These are phyloP conservation scores for Medicago arabica DNA, from an alignment of 306 rosid genomes.

Conservation along the genomic window DNA sequence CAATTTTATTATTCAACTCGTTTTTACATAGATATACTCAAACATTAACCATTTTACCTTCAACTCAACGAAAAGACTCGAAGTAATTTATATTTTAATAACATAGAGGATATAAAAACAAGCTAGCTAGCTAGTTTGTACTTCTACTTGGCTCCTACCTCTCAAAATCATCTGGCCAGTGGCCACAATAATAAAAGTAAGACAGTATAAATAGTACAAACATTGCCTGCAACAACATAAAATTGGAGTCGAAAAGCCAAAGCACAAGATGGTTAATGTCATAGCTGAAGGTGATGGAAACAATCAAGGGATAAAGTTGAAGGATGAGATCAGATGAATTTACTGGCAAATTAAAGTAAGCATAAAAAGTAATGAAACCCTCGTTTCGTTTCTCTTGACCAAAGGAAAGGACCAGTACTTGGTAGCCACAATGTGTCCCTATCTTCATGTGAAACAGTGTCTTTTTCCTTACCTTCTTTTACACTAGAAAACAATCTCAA, in stretches of 20 bases:
- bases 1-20: too few relatives aligned
- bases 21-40: too few relatives aligned
- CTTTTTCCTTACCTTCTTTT: slow-evolving; percentile 45
- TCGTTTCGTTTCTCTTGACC: not conserved
- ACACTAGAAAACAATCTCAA: slow-evolving; percentile 48
- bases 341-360: slow-evolving; percentile 29
- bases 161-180: too few relatives aligned
- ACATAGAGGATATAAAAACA: too few relatives aligned
- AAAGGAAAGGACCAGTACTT: slow-evolving; percentile 32
- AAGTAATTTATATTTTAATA: too few relatives aligned
- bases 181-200: too few relatives aligned
- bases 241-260: not conserved
- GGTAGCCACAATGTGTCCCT: slow-evolving; percentile 45
- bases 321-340: not conserved
- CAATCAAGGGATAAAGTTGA: slow-evolving; percentile 14
- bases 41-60: too few relatives aligned
- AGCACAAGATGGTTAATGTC: slow-evolving; percentile 28
- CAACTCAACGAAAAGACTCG: too few relatives aligned
- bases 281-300: slow-evolving; percentile 8
- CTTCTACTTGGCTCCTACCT: too few relatives aligned
- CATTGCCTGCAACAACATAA: not conserved
- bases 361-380: slow-evolving; percentile 18
- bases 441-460: slow-evolving; percentile 51
- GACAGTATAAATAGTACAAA: not conserved
- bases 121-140: too few relatives aligned